Evolutionary conservation across 106 monocot genomes (phyloP), one percentile per base, ranked within the genome.

Genomic region (Phalaenopsis aphrodite): DNA sequence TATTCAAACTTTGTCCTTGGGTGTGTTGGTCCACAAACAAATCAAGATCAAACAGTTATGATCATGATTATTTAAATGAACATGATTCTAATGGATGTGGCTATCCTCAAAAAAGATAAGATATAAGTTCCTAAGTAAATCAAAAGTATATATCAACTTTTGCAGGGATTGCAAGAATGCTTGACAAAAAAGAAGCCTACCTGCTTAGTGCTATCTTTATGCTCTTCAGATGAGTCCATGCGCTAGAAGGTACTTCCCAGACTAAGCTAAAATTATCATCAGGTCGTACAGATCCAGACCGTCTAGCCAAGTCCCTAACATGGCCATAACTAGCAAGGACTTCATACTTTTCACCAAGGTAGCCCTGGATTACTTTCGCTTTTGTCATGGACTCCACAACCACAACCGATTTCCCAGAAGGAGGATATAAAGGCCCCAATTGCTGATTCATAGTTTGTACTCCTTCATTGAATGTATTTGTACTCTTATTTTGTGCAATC

Each of bases 181-280:
- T 52, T 52, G 14, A 52, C 52, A 52, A 52, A 52, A 52, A 14
- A 52, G 30, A 52, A 52, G 30, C 84, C 75, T 90, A 92, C 97
- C 97, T 88, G 55, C 69, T 90, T 55, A 97, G 85, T 76, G 97
- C 92, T 56, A 85, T 84, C 83, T 86, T 90, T 79, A 97, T 97
- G 83, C 89, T 90, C 56, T 97, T 97, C 37, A 97, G 89, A 86
- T 94, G 98, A 75, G 98, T 92, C 94, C 94, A 98, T 18, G 98
- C 94, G 85, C 87, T 84, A 78, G 84, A 69, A 55, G 92, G 98
- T 21, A 98, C 98, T 83, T 98, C 98, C 98, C 98, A 98, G 24
- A 98, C 94, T 92, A 98, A 91, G 81, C 98, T 98, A 81, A 98
- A 98, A 78, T 91, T 90, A 82, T 94, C 94, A 87, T 98, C 92